These are phyloP conservation scores for Arctium lappa DNA, from an alignment of 129 eudicot species.

Conservation along the genomic window DNA sequence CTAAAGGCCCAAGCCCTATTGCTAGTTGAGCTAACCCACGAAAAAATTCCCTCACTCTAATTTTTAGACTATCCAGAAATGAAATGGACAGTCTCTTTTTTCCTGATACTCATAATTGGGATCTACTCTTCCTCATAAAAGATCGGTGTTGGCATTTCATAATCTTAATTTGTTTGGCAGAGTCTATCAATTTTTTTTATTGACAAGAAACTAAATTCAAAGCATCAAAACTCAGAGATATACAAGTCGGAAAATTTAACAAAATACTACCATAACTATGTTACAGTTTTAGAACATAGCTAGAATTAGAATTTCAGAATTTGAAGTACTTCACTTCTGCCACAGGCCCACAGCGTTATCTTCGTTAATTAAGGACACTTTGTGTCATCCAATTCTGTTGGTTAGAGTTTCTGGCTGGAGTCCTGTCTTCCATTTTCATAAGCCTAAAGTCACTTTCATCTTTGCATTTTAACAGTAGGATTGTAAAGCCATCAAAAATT, in stretches of 20 bases:
- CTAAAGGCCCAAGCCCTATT: no score
- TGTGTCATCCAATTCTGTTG: background rate
- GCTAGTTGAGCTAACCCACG: no score
- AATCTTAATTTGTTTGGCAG: no score
- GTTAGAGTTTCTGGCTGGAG: background rate
- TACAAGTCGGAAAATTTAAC: no score
- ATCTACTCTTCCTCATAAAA: background rate
- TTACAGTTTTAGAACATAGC: background rate
- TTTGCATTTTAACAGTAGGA: background rate
- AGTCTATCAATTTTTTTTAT: no score
- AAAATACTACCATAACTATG: background rate
- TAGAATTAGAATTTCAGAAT: no score
- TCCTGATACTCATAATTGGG: background rate
- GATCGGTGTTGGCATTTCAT: no score
- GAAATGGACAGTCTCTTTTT: background rate
- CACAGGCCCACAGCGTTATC: background rate
- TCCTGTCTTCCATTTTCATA: background rate
- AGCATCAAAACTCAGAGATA: no score
- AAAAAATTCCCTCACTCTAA: background rate
- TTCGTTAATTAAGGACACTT: background rate
- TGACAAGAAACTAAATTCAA: no score
- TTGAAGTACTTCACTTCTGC: background rate
- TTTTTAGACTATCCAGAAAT: background rate
- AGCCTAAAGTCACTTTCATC: background rate
- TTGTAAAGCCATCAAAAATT: background rate